Evolutionary conservation across 495 filamentous ascomycete genomes (phyloP).

Genomic region (Delitschia confertaspora): DNA sequence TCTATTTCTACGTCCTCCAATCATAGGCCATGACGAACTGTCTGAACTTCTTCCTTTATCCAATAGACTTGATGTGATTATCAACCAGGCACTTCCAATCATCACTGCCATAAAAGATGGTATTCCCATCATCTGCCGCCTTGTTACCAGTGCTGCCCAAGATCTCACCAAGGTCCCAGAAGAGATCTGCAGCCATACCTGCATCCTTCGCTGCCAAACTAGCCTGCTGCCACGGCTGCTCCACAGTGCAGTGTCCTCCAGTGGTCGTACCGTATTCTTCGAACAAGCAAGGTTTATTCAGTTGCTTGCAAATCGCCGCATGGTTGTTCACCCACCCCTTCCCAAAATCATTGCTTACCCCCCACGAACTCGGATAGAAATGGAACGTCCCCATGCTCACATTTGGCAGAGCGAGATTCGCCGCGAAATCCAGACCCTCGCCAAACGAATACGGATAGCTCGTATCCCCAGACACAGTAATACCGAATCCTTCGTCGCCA

Average conservation of each 20-base stretch:
- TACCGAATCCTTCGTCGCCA: slow-evolving; percentile 49
- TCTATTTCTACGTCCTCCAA: too few relatives aligned
- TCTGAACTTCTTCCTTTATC: slow-evolving; percentile 1
- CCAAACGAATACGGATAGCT: slow-evolving; percentile 17
- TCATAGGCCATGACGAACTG: too few relatives aligned
- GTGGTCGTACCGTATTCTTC: slow-evolving; percentile 24
- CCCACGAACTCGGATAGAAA: slow-evolving; percentile 26
- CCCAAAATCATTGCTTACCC: slow-evolving; percentile 11
- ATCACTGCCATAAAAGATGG: slow-evolving; percentile 40
- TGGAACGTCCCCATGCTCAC: slow-evolving; percentile 26
- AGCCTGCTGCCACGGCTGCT: slow-evolving; percentile 26
- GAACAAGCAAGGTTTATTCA: slow-evolving; percentile 24
- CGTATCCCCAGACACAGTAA: slow-evolving; percentile 21
- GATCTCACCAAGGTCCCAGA: slow-evolving; percentile 32
- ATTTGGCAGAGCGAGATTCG: slow-evolving; percentile 19
- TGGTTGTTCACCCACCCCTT: slow-evolving; percentile 18
- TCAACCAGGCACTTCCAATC: slow-evolving; percentile 50
- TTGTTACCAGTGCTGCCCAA: slow-evolving; percentile 14
- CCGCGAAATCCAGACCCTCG: slow-evolving; percentile 22
- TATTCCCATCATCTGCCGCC: slow-evolving; percentile 27
- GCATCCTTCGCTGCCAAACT: slow-evolving; percentile 9
- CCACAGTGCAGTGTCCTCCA: slow-evolving; percentile 10
- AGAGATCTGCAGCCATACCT: slow-evolving; percentile 29
- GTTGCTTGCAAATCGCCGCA: slow-evolving; percentile 12
- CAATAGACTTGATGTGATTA: slow-evolving; percentile 48